Evolutionary conservation across 169 alveolate genomes (phyloP), one percentile per base, ranked within the genome.

Genomic region (Eimeria praecox): DNA sequence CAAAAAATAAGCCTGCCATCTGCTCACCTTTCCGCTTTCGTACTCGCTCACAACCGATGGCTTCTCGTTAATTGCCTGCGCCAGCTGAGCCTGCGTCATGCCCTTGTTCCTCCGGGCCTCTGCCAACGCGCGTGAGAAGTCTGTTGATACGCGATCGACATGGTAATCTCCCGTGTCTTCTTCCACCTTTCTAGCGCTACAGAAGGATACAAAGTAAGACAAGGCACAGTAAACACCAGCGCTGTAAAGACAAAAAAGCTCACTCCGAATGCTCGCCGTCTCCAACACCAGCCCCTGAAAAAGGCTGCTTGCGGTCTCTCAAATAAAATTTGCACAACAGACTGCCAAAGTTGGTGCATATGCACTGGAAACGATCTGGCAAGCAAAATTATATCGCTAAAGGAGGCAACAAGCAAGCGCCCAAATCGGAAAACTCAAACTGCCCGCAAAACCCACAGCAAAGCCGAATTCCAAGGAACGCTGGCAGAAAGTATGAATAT

Each of bases 11-110:
- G 40, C 27, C 30, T 69, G 44, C 20, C 49, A 14, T 24, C 46
- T 30, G 80, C 96, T 40, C 42, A 85, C 97, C 83, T 90, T 95
- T 8, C 97, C 97, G 38, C 94, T 90, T 83, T 96, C 97, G 56
- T 96, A 96, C 40, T 96, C 97, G 77, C 87, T 93, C 54, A 96
- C 83, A 30, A 95, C 97, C 20, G 97, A 91, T 16, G 96, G 95
- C 95, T 96, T 96, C 95, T 97, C 98, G 83, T 97, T 97, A 90
- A 97, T 92, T 38, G 96, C 96, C 93, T 96, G 96, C 18, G 98
- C 98, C 20, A 97, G 96, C 71, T 89, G 96, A 18, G 97, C 97
- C 85, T 97, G 98, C 10, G 96, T 95, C 96, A 95, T 69, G 69
- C 96, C 91, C 94, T 97, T 97, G 38, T 85, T 95, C 49, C 95